A percentile compares a stretch with the other conserved stretches of the same genome.
Evolutionary conservation across 495 filamentous ascomycete genomes (phyloP).

Genomic region (Aspergillus indologenus): DNA sequence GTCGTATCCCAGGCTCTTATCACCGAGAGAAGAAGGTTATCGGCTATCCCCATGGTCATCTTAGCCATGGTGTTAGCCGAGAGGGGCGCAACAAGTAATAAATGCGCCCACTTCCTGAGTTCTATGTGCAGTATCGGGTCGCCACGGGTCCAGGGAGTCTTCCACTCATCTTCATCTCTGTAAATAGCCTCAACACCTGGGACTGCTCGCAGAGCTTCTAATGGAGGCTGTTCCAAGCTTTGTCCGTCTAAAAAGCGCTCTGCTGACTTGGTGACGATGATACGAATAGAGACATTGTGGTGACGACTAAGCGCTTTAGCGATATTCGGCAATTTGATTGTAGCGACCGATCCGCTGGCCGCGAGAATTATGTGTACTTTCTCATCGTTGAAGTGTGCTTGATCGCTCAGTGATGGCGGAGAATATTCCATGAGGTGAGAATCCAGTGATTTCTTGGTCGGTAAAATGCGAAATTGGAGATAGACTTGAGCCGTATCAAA

Average conservation of each 20-base stretch:
- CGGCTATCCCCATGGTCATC: constrained; percentile 62
- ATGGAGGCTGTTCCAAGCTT: constrained; percentile 62
- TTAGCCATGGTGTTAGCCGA: constrained; percentile 81
- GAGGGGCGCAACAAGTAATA: constrained; percentile 76
- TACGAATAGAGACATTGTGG: constrained; percentile 65
- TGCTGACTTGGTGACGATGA: constrained; percentile 72
- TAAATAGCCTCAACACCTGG: constrained; percentile 70
- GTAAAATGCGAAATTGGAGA: too few relatives aligned
- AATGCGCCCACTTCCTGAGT: constrained; percentile 72
- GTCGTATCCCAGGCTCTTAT: constrained; percentile 88
- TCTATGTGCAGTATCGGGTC: constrained; percentile 78
- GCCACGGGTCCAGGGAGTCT: constrained; percentile 61
- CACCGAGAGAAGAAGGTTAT: constrained; percentile 66
- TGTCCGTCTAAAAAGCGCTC: constrained; percentile 68
- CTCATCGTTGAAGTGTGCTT: constrained; percentile 47
- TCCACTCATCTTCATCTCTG: constrained; percentile 78
- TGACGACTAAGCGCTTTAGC: constrained; percentile 52
- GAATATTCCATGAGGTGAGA: constrained; percentile 2
- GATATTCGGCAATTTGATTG: constrained; percentile 84
- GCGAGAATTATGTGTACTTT: constrained; percentile 79
- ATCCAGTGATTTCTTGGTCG: background rate
- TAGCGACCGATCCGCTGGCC: constrained; percentile 75
- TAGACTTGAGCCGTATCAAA: too few relatives aligned
- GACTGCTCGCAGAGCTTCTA: constrained; percentile 47
- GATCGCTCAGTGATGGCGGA: constrained; percentile 23